Base-by-base conservation (phyloP, 371 early-diverging fungal species). In the Haplosporangium sp. region DNA sequence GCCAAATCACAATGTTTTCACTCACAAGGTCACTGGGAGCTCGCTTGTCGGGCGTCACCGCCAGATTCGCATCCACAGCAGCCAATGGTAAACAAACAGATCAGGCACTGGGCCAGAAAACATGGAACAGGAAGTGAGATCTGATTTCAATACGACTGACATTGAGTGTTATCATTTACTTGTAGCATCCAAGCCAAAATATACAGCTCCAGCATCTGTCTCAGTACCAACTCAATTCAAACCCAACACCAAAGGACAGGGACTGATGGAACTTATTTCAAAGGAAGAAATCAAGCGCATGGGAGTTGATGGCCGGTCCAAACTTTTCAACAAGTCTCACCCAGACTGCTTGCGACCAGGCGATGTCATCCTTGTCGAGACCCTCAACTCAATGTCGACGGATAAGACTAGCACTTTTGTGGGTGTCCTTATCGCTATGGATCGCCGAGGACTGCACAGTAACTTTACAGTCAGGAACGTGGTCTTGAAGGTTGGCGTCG, bases 401-500 rank as follows among this genome's bases (percentile, higher is more conserved):
- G 85, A 87, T n/a, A 84, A 87, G 36, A 86, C 91, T 0, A 85
- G 90, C 37, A 85, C 83, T 14, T 95, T 95, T 81, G 87, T 91
- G 65, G 95, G 95, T 16, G 86, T 95, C 12, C 88, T 92, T 53
- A 92, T 94, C 63, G 90, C 93, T n/a, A 92, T 95, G 58, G 87
- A 89, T 73, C 87, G 94, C 73, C 88, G 90, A 60, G 94, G 93
- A 11, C 82, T 94, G 20, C 91, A 92, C 60, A 93, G 93, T 58
- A 87, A 85, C 73, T 90, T 95, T 58, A 93, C 91, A 0, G 85
- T 95, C 73, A 89, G 95, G 41, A 95, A 94, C 58, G 87, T 93
- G 40, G 91, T 95, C 29, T 81, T 92, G 68, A 92, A 91, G 73
- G 87, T 94, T 43, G 95, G 95, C 60, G 93, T 95, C 8, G 95